Evolutionary conservation across 768 basidiomycete genomes (phyloP), one percentile per base, ranked within the genome.

Genomic region (Dentipellis fragilis): DNA sequence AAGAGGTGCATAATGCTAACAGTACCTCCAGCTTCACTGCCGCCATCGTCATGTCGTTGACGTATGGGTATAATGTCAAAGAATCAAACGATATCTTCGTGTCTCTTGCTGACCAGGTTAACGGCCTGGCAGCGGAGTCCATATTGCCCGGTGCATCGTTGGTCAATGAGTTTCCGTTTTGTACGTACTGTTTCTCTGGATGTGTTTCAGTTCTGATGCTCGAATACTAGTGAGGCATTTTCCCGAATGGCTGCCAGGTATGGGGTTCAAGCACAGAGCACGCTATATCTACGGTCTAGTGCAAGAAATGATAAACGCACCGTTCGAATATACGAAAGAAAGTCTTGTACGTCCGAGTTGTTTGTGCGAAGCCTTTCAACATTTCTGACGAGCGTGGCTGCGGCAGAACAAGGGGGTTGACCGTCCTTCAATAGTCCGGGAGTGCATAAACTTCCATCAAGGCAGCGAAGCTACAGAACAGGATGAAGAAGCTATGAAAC

Each of bases 11-110:
- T 19, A 10, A 8, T 38, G 7, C 16, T 17, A 11, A 38, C 10
- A 4, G 29, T 34, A 51, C 11, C 51, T 40, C 49, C 29, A 79
- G 76, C 45, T 66, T 73, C 59, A 66, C 73, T 2, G 76, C 71
- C 11, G 66, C 69, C 14, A 64, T 72, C 17, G 63, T 74, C 12
- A 64, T 80, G 53, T 70, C 70, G 0, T 56, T 78, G 9, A 72
- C 74, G 0, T 80, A 81, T 58, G 81, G 80, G 1, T 67, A 80
- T 19, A 62, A 73, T 11, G 68, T 74, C 7, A 58, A 68, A 39
- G 65, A 71, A 0, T 45, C 62, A 12, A 62, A 74, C 54, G 80
- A 81, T 58, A 72, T 75, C 3, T 75, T 73, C 58, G 66, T 81
- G 37, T 57, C 62, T 0, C 63, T 72, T 1, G 77, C 75, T 0